phyloP scores from a whole-genome alignment of 2,329 filamentous ascomycete species.

The Curvularia sp. region DNA sequence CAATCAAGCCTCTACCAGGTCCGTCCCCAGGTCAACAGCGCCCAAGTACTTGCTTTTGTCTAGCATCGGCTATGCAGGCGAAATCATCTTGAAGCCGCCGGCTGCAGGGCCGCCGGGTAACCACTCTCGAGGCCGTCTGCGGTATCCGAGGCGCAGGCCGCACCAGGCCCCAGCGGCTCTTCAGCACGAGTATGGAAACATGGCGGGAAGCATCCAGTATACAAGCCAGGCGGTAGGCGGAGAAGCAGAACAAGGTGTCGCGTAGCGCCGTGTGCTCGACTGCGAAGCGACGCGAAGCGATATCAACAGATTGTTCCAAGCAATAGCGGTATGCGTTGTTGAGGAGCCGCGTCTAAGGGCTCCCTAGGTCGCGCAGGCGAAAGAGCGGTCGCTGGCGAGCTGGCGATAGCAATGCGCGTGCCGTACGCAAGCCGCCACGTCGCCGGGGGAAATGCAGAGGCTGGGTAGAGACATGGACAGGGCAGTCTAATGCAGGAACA shows the following conservation, averaged over 20 bases:
- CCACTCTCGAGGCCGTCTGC: background rate
- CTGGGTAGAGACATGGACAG: constrained; percentile 28
- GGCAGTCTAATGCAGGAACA: constrained; percentile 37
- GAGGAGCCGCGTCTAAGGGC: constrained; percentile 4
- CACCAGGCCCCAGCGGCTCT: background rate
- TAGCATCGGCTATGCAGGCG: constrained; percentile 5
- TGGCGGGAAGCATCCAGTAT: background rate
- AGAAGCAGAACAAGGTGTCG: background rate
- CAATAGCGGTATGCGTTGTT: constrained; percentile 17
- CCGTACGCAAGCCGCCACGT: constrained; percentile 38
- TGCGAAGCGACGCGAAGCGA: background rate
- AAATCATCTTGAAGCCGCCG: background rate
- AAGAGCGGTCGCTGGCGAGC: constrained; percentile 21
- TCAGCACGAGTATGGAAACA: background rate
- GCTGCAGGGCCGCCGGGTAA: constrained; percentile 14
- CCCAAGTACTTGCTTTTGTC: constrained; percentile 2
- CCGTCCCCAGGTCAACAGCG: constrained; percentile 10
- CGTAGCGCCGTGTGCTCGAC: background rate
- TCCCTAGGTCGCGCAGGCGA: constrained; percentile 4
- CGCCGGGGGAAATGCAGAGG: constrained; percentile 34
- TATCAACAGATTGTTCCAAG: constrained; percentile 1
- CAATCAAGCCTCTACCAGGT: constrained; percentile 20
- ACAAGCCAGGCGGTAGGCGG: background rate
- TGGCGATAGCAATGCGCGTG: constrained; percentile 6
- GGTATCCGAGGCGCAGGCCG: background rate